These are phyloP conservation scores for Fusarium sp. DNA, from an alignment of 2,329 filamentous ascomycete species.

Conservation along the genomic window DNA sequence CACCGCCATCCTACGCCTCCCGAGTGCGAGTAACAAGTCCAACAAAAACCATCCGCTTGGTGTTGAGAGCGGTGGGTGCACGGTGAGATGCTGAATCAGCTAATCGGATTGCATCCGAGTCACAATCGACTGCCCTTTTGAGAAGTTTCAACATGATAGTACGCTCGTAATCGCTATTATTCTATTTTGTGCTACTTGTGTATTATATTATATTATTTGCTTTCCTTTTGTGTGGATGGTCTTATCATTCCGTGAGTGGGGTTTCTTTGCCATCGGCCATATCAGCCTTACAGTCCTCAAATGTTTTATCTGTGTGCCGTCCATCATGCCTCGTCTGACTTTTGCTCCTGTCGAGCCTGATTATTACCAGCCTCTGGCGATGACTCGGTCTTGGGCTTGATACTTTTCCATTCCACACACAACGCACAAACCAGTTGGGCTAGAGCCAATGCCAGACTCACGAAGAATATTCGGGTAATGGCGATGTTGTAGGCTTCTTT, in stretches of 20 bases:
- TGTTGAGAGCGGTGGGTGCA: background rate
- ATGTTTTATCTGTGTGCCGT: background rate
- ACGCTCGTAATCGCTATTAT: conserved; percentile 6
- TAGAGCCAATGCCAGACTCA: conserved; percentile 67
- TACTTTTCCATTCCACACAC: conserved; percentile 75
- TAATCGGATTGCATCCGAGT: conserved; percentile 12
- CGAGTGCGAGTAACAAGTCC: conserved; percentile 1
- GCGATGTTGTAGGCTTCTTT: conserved; percentile 74
- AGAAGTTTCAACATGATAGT: background rate
- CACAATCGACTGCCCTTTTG: conserved; percentile 3
- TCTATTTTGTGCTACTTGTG: background rate
- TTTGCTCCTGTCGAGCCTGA: conserved; percentile 5
- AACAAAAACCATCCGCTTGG: background rate
- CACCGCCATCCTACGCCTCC: conserved; percentile 41
- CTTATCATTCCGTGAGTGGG: background rate
- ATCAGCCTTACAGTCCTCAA: background rate
- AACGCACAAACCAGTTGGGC: conserved; percentile 68
- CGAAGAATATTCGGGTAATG: conserved; percentile 72
- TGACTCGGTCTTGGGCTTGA: conserved; percentile 64
- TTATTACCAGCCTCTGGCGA: conserved; percentile 5
- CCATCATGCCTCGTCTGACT: conserved; percentile 31
- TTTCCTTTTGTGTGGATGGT: background rate
- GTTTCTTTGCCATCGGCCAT: background rate
- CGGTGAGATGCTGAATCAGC: background rate
- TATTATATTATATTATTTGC: background rate